Evolutionary conservation across 768 basidiomycete species (phyloP).

Genomic region (Hysterangium stoloniferum): DNA sequence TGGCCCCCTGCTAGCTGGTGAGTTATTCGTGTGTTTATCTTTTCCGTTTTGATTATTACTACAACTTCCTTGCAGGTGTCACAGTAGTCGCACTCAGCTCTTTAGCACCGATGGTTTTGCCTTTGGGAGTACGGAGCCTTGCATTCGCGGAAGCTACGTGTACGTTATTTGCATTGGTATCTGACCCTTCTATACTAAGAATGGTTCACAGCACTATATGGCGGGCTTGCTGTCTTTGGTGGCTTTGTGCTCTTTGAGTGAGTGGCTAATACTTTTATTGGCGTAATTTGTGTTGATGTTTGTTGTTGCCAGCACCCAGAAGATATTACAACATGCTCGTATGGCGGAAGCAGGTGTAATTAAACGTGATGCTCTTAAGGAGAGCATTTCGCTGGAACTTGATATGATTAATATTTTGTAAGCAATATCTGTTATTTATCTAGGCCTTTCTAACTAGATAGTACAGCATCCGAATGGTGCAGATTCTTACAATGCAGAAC

Average conservation of each 20-base stretch:
- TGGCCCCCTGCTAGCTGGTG: slow-evolving; percentile 70
- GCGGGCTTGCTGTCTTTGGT: slow-evolving; percentile 80
- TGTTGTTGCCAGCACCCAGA: slow-evolving; percentile 57
- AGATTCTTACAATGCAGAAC: slow-evolving; percentile 64
- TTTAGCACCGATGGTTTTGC: slow-evolving; percentile 86
- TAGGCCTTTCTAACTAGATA: neutral
- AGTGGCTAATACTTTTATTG: slow-evolving; percentile 19
- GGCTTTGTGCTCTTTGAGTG: slow-evolving; percentile 86
- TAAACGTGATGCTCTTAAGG: slow-evolving; percentile 66
- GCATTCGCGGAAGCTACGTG: slow-evolving; percentile 68
- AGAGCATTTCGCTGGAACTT: slow-evolving; percentile 71
- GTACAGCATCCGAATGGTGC: slow-evolving; percentile 68
- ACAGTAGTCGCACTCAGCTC: slow-evolving; percentile 81
- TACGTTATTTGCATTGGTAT: neutral
- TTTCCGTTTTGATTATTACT: neutral
- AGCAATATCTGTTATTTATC: slow-evolving; percentile 19
- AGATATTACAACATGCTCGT: slow-evolving; percentile 70
- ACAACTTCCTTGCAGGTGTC: slow-evolving; percentile 39
- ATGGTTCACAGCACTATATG: slow-evolving; percentile 48
- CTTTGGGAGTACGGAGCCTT: slow-evolving; percentile 69
- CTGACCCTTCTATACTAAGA: neutral
- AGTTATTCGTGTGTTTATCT: neutral
- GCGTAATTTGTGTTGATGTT: neutral
- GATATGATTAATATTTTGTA: slow-evolving; percentile 90
- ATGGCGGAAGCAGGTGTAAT: slow-evolving; percentile 61